Base-by-base conservation (phyloP, 1,139 yeast species). In the Lodderomyces elongisporus region DNA sequence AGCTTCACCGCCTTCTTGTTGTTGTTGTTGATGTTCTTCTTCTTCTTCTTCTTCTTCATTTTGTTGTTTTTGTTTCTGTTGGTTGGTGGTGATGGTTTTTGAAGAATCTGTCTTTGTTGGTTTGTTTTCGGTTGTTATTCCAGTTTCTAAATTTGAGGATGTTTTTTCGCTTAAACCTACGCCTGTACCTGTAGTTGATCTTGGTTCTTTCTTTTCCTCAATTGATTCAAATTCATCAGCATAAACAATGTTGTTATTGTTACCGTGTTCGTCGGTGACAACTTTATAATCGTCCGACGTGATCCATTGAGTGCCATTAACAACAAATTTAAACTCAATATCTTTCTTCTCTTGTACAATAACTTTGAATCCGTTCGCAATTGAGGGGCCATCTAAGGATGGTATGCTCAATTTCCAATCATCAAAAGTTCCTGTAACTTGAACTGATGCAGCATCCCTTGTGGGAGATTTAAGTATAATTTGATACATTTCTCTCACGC, bases 341-440 rank as follows among this genome's bases (percentile, higher is more conserved):
- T 57, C 53, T 27, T 56, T 43, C 32, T 48, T 44, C 17, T 46
- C 42, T 24, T 43, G 38, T 15, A 61, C 47, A 24, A 13, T 10
- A 7, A 24, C 12, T 27, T 42, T 48, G 18, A 62, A 40, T 12
- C 33, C 28, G 4, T 39, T 37, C 20, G 25, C 25, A 31, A 34
- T 34, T 25, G 37, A 40, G 17, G 37, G 39, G 12, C 31, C 18
- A 6, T 47, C 43, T 9, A 39, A 25, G 23, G 36, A 32, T 8
- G 45, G 47, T 24, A 42, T 46, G 8, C 51, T 44, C 36, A 53
- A 47, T 13, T 58, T 42, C 74, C 74, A 68, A 34, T 59, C 44
- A 39, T 67, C 71, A 43, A 67, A 68, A 37, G 51, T 58, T 4
- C 74, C 74, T 3, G 74, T 67, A 22, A 67, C 59, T 29, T 57